Evolutionary conservation across 495 filamentous ascomycete genomes (phyloP), one percentile per base, ranked within the genome.

Genomic region (Elasticomyces elasticus): DNA sequence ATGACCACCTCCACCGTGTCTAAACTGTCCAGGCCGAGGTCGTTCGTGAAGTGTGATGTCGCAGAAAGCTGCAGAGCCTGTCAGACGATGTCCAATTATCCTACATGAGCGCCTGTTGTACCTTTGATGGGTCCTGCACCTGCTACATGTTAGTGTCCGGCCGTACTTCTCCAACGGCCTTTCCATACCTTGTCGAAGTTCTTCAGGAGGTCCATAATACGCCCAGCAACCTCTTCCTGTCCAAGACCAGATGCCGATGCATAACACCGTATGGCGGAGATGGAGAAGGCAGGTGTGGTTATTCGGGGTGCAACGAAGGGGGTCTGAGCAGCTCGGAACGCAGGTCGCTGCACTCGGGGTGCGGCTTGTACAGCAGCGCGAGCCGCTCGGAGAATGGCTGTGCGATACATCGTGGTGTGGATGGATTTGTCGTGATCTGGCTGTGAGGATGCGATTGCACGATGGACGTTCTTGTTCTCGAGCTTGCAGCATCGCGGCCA

Each of bases 1-100:
- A 98, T 98, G 56, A 98, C 94, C 61, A 98, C 90, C 78, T 98
- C 92, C 49, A 98, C 92, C 46, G 90, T 95, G 69, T 98, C 92
- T 69, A 98, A 77, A 75, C 86, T 94, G 76, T 98, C 92, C 62
- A 98, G 72, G 53, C 89, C 94, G 44, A 98, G 81, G 73, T 98
- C 92, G 66, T 95, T 96, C 51, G 87, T 74, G 71, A 98, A 98
- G 79, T 96, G 87, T 26, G 92, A 84, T 38, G 72, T 75, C 42
- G 76, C 74, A 60, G 78, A 87, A 62, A 96, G 83, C 92, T 98
- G 64, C 19, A 2, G 5, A 5, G 27, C 7, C 25, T 5, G 20
- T 35, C 17, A 49, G 30, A 49, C 12, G 15, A n/a, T 15, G 24
- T 31, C 15, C 2, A 20, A 10, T 25, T 23, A 17, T 15, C 5